phyloP scores from a whole-genome alignment of 192 early-diverging fungal species.

The Backusella tuberculispora region DNA sequence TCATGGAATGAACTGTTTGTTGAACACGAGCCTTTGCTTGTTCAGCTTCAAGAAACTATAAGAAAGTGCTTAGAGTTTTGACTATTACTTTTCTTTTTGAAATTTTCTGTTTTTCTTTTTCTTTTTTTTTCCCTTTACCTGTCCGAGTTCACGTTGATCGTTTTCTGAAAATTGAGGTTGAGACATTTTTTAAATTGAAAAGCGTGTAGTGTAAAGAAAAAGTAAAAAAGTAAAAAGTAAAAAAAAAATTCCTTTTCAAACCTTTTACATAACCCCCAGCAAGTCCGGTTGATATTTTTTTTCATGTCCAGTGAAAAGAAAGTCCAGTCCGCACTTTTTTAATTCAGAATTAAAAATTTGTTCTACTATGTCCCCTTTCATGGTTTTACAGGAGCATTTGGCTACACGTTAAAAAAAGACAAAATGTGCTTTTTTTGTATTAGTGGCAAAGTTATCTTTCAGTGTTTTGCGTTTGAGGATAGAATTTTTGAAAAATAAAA shows the following conservation, averaged over 20 bases:
- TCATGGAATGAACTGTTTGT: constrained; percentile 48
- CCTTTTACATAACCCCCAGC: not conserved
- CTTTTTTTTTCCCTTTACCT: constrained; percentile 24
- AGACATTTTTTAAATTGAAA: constrained; percentile 22
- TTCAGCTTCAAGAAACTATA: constrained; percentile 44
- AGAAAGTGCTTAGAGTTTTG: not conserved
- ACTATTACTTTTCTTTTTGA: not conserved
- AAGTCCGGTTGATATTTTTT: not conserved
- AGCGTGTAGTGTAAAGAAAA: not conserved
- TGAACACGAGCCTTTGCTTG: constrained; percentile 50
- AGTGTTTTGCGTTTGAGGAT: too few species aligned
- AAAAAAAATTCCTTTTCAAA: not conserved
- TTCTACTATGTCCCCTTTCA: too few species aligned
- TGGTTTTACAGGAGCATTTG: too few species aligned
- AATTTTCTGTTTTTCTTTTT: not conserved
- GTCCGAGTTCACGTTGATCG: constrained; percentile 46
- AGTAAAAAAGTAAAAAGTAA: not conserved
- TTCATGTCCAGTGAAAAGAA: too few species aligned
- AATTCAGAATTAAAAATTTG: too few species aligned
- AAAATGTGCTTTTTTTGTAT: too few species aligned
- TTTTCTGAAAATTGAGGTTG: constrained; percentile 44
- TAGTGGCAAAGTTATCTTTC: too few species aligned
- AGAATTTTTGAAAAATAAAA: too few species aligned
- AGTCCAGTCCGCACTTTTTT: too few species aligned
- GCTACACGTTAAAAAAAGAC: too few species aligned